Evolutionary conservation across 371 early-diverging fungal species (phyloP).

Genomic region (Zancudomyces culisetae): DNA sequence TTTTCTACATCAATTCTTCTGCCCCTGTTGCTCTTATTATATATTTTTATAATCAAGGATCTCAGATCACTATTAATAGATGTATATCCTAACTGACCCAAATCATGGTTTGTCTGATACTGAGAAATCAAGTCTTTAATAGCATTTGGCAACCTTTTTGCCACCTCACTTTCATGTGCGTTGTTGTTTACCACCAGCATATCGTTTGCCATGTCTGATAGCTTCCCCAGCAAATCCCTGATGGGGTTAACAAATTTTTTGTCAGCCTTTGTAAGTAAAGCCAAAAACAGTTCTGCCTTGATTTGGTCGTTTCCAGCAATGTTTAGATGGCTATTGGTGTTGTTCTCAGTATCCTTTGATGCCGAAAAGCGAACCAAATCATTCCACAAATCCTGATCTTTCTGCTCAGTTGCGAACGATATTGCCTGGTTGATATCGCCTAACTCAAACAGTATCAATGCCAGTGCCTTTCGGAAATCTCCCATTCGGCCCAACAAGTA

Average conservation of each 20-base stretch:
- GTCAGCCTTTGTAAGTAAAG: background rate
- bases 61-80: too few species aligned
- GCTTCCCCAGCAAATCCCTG: too few species aligned
- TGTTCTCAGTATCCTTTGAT: background rate
- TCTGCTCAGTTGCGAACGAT: conserved; percentile 90
- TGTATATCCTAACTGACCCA: too few species aligned
- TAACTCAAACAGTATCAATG: conserved; percentile 72
- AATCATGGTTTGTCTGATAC: too few species aligned
- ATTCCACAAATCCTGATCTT: conserved; percentile 87
- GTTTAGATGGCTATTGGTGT: conserved; percentile 20
- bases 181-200: too few species aligned
- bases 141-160: too few species aligned
- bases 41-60: too few species aligned
- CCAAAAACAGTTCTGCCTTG: background rate
- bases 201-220: too few species aligned
- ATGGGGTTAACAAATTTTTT: background rate
- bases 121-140: too few species aligned
- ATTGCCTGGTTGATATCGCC: conserved; percentile 89
- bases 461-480: conserved; percentile 72
- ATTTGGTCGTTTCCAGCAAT: background rate
- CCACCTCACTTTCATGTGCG: too few species aligned
- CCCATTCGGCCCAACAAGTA: conserved; percentile 93
- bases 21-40: too few species aligned
- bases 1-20: too few species aligned
- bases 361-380: conserved; percentile 39